Percentiles rank a stretch among this genome's conserved stretches.
phyloP scores from a whole-genome alignment of 352 stramenopile species.

The Globisporangium paroecandrum region DNA sequence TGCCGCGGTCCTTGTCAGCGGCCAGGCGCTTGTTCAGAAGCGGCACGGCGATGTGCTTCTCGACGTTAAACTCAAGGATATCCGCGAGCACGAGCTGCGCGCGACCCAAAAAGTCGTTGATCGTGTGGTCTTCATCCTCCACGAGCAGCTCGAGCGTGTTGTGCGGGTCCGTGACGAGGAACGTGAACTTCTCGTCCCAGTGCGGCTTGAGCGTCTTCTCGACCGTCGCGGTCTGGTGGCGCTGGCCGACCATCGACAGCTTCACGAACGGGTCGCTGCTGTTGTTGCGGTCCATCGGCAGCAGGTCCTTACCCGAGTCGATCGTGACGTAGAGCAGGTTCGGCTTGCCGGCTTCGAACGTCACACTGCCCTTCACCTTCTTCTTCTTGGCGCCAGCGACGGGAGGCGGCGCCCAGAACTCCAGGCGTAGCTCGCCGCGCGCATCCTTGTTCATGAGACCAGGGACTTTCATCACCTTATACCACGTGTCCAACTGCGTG shows the following conservation, averaged over 20 bases:
- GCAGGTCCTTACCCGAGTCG: constrained; percentile 67
- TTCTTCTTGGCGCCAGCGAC: constrained; percentile 4
- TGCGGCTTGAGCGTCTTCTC: constrained; percentile 73
- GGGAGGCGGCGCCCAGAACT: constrained; percentile 25
- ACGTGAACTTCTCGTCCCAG: constrained; percentile 72
- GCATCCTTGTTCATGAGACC: constrained; percentile 51
- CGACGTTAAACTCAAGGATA: constrained; percentile 37
- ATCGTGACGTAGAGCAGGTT: constrained; percentile 74
- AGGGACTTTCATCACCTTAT: constrained; percentile 41
- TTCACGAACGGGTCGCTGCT: constrained; percentile 87
- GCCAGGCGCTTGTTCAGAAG: constrained; percentile 55
- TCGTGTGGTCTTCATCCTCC: constrained; percentile 64
- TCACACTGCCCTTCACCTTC: background rate
- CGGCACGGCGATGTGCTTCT: constrained; percentile 43
- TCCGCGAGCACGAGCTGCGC: constrained; percentile 50
- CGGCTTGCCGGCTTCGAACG: constrained; percentile 21
- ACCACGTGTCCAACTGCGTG: constrained; percentile 36
- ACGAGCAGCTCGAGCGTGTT: constrained; percentile 56
- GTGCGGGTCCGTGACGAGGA: constrained; percentile 39
- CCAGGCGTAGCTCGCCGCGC: constrained; percentile 49
- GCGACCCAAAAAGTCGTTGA: constrained; percentile 70
- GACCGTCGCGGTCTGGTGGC: constrained; percentile 59
- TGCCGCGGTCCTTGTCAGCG: constrained; percentile 54
- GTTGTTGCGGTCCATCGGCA: constrained; percentile 77
- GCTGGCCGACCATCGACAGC: constrained; percentile 66